Conservation (phyloP, 176 grass and related monocot genomes). For the Tillandsia fasciculata region DNA sequence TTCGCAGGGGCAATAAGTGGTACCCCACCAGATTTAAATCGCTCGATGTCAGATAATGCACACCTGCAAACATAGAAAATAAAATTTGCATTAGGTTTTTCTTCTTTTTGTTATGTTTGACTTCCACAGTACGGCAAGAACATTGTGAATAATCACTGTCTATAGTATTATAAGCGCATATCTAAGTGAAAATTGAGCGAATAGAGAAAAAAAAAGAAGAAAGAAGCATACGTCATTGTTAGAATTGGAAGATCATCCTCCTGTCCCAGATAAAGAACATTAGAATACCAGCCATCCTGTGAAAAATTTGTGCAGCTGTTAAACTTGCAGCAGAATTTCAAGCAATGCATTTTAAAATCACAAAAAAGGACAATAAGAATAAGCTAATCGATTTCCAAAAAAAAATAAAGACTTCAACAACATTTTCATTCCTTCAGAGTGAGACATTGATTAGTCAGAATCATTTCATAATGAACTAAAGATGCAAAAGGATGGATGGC, state of each 20-base stretch:
- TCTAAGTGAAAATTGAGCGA: no score
- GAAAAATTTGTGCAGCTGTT: conserved; percentile 15
- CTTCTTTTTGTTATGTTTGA: no score
- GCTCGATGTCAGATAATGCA: conserved; percentile 45
- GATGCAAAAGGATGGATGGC: conserved; percentile 6
- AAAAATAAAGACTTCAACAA: no score
- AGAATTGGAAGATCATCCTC: conserved; percentile 82
- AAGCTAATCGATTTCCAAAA: no score
- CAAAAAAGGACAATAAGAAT: background rate
- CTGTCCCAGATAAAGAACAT: conserved; percentile 65
- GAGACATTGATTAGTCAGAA: background rate
- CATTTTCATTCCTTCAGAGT: background rate
- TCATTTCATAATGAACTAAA: conserved; percentile 8
- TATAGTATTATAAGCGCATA: no score
- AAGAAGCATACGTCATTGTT: conserved; percentile 59
- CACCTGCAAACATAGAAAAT: conserved; percentile 37
- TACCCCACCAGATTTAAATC: conserved; percentile 41
- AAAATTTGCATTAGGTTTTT: background rate
- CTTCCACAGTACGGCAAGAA: no score
- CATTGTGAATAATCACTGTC: no score
- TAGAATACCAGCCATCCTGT: conserved; percentile 83
- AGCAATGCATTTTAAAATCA: background rate
- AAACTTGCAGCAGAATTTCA: background rate
- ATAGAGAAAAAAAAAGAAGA: background rate
- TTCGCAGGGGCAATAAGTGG: conserved; percentile 42